Conservation (phyloP, 2,329 filamentous ascomycete species). For the Zymoseptoria ardabiliae region DNA sequence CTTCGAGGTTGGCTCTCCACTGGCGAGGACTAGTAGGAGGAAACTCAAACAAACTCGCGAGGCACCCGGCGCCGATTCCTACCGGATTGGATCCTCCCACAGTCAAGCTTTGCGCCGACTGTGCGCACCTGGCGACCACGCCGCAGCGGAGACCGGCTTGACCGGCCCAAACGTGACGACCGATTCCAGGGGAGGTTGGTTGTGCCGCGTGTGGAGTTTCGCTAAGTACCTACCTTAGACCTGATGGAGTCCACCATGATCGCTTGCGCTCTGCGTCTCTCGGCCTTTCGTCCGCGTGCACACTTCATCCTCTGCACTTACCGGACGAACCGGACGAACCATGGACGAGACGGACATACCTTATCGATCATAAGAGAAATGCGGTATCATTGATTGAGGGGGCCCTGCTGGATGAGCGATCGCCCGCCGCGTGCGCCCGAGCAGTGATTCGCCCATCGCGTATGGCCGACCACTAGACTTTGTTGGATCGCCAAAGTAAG, state of each 20-base stretch:
- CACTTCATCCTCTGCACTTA: neutral
- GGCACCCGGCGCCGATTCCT: neutral
- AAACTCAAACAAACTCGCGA: neutral
- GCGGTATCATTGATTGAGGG: neutral
- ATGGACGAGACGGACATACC: neutral
- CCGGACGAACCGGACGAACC: neutral
- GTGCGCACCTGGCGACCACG: neutral
- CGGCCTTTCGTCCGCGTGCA: too few species aligned
- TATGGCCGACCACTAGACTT: neutral
- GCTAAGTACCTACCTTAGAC: too few species aligned
- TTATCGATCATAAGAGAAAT: neutral
- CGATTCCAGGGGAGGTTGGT: neutral
- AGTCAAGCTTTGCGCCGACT: neutral
- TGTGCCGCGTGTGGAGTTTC: neutral
- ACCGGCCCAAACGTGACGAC: neutral
- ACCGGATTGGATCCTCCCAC: neutral
- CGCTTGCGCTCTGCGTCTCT: too few species aligned
- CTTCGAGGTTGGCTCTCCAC: too few species aligned
- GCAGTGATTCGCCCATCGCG: neutral
- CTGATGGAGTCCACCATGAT: too few species aligned
- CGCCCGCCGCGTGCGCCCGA: neutral
- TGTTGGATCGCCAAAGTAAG: neutral
- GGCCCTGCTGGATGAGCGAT: neutral
- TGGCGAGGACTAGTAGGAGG: too few species aligned
- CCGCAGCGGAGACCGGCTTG: neutral